phyloP scores from a whole-genome alignment of 495 filamentous ascomycete genomes.

The Talaromyces stipitatus region DNA sequence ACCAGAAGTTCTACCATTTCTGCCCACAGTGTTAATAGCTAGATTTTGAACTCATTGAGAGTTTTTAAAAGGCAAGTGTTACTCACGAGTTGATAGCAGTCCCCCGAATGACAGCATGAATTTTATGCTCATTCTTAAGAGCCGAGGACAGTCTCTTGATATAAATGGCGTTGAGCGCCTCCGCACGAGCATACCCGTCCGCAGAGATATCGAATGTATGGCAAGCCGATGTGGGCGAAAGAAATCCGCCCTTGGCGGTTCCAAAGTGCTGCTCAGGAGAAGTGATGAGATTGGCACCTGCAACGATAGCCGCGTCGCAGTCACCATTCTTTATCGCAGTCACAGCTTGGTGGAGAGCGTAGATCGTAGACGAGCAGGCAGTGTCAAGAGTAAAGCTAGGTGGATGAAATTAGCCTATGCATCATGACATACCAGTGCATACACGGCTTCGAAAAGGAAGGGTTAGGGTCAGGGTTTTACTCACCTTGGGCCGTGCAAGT shows the following conservation, averaged over 20 bases:
- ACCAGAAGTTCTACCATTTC: constrained; percentile 10
- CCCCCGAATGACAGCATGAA: constrained; percentile 54
- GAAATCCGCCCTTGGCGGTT: constrained; percentile 3
- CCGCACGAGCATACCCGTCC: constrained; percentile 44
- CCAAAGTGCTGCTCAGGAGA: constrained; percentile 11
- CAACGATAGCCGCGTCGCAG: constrained; percentile 36
- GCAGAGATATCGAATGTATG: constrained; percentile 33
- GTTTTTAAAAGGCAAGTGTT: not conserved
- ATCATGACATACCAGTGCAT: too few relatives aligned
- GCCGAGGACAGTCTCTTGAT: constrained; percentile 55
- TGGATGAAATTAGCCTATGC: constrained; percentile 30
- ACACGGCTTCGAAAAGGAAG: too few relatives aligned
- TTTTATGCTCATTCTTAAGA: constrained; percentile 43
- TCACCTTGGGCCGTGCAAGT: too few relatives aligned
- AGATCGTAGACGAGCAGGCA: constrained; percentile 19
- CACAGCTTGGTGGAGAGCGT: constrained; percentile 16
- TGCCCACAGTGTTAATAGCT: too few relatives aligned
- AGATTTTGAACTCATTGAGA: too few relatives aligned
- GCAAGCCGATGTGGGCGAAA: constrained; percentile 21
- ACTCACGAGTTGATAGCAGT: constrained; percentile 23
- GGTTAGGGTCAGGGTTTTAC: too few relatives aligned
- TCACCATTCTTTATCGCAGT: constrained; percentile 12
- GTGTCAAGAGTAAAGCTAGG: too few relatives aligned
- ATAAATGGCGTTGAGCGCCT: constrained; percentile 49
- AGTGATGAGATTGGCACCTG: constrained; percentile 32